These are phyloP conservation scores for Dactylellina parvicollis DNA, from an alignment of 2,329 filamentous ascomycete genomes.

Conservation along the genomic window DNA sequence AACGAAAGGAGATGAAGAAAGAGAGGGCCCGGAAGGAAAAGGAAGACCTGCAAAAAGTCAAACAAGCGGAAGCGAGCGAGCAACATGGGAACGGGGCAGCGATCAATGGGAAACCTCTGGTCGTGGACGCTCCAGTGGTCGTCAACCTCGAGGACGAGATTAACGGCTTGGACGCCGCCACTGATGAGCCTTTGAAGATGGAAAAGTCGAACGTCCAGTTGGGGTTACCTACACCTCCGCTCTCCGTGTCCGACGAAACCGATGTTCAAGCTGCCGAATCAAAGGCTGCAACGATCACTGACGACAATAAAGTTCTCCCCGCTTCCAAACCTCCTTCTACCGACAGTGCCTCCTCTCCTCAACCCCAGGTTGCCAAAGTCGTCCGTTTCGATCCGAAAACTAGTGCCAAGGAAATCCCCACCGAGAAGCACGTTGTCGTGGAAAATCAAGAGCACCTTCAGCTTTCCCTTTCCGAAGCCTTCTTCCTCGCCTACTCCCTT, in stretches of 20 bases:
- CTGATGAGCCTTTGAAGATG: neutral
- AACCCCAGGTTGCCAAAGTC: slow-evolving; percentile 13
- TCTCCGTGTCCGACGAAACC: slow-evolving; percentile 26
- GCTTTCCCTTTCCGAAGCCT: slow-evolving; percentile 86
- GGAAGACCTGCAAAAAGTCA: slow-evolving; percentile 74
- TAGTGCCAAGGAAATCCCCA: slow-evolving; percentile 13
- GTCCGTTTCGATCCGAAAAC: slow-evolving; percentile 25
- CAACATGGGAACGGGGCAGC: slow-evolving; percentile 10
- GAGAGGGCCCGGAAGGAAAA: slow-evolving; percentile 89
- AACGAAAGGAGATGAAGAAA: slow-evolving; percentile 85
- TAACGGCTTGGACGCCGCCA: slow-evolving; percentile 10
- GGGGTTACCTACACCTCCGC: slow-evolving; percentile 42
- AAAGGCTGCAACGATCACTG: neutral
- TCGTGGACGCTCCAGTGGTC: slow-evolving; percentile 26
- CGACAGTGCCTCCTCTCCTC: neutral
- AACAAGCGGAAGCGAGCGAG: slow-evolving; percentile 71
- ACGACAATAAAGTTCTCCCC: neutral
- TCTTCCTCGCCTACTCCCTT: slow-evolving; percentile 85
- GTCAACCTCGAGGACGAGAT: slow-evolving; percentile 40
- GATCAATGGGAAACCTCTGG: slow-evolving; percentile 43
- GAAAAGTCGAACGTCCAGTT: neutral
- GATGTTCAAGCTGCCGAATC: slow-evolving; percentile 16
- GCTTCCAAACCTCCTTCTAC: neutral
- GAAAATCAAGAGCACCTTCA: slow-evolving; percentile 85
- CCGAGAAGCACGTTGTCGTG: slow-evolving; percentile 58